Evolutionary conservation across 306 rosid species (phyloP).

Genomic region (Chamaecrista fasciculata): DNA sequence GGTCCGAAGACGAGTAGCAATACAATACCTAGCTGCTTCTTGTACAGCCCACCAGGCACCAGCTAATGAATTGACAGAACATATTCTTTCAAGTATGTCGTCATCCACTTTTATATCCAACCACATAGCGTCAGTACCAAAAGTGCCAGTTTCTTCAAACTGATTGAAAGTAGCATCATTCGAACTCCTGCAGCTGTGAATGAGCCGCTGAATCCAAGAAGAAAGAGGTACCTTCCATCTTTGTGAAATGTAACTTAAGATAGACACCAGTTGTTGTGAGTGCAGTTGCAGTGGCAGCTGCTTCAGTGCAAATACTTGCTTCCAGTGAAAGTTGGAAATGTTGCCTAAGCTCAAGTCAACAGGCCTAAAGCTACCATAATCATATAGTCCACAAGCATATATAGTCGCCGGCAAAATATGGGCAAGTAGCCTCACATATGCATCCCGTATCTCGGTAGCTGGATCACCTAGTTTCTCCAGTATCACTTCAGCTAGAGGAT

Average conservation of each 20-base stretch:
- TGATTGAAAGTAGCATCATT: constrained; percentile 56
- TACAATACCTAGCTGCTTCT: constrained; percentile 92
- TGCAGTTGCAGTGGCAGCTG: constrained; percentile 80
- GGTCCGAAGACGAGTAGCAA: constrained; percentile 81
- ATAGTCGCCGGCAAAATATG: constrained; percentile 72
- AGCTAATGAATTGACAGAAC: constrained; percentile 80
- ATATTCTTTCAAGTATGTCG: constrained; percentile 60
- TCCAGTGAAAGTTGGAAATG: constrained; percentile 79
- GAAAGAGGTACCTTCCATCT: constrained; percentile 96
- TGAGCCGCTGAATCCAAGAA: constrained; percentile 91
- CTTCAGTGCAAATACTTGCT: constrained; percentile 81
- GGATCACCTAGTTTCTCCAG: constrained; percentile 95
- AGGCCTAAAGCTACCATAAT: constrained; percentile 55
- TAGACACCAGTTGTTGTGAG: constrained; percentile 83
- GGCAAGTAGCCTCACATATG: constrained; percentile 63
- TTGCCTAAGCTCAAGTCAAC: constrained; percentile 43
- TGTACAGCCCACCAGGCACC: constrained; percentile 97
- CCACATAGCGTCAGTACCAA: constrained; percentile 56
- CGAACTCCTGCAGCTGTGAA: constrained; percentile 70
- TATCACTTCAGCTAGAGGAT: constrained; percentile 69
- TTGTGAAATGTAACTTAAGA: constrained; percentile 88
- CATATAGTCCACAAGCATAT: constrained; percentile 74
- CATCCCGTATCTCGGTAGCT: constrained; percentile 57
- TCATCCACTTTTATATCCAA: constrained; percentile 75
- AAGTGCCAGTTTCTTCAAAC: constrained; percentile 64